A percentile compares a stretch with the other conserved stretches of the same genome.
Conservation (phyloP, 2,329 filamentous ascomycete species). For the Penicillium janthinellum region DNA sequence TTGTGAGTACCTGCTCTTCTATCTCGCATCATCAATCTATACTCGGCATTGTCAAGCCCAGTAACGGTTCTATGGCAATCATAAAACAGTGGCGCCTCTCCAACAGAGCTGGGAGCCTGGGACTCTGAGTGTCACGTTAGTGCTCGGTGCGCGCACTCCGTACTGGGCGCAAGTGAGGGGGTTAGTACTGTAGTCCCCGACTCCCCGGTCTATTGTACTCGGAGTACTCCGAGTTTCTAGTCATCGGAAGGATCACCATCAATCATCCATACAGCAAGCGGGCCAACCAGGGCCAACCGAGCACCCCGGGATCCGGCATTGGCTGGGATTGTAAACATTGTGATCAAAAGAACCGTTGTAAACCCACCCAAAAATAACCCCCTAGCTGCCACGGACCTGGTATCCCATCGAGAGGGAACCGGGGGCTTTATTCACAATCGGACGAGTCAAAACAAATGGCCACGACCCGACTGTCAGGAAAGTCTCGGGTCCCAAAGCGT, state of each 20-base stretch:
- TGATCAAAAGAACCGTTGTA: conserved; percentile 11
- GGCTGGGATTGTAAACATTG: not conserved
- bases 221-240: conserved; percentile 17
- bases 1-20: not conserved
- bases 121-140: too few species aligned
- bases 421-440: conserved; percentile 18
- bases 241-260: conserved; percentile 1
- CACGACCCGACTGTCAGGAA: conserved; percentile 26
- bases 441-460: conserved; percentile 21
- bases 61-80: not conserved
- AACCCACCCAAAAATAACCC: conserved; percentile 14
- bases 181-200: not conserved
- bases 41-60: not conserved
- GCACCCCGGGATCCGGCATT: not conserved
- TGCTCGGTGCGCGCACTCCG: not conserved
- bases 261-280: not conserved
- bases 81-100: not conserved
- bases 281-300: not conserved
- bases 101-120: not conserved
- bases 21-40: not conserved
- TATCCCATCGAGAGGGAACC: conserved; percentile 20
- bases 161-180: not conserved
- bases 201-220: conserved; percentile 1
- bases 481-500: conserved; percentile 23
- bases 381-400: conserved; percentile 20